Evolutionary conservation across 1,284 basidiomycete genomes (phyloP).

Genomic region (Cryptococcus sp.): DNA sequence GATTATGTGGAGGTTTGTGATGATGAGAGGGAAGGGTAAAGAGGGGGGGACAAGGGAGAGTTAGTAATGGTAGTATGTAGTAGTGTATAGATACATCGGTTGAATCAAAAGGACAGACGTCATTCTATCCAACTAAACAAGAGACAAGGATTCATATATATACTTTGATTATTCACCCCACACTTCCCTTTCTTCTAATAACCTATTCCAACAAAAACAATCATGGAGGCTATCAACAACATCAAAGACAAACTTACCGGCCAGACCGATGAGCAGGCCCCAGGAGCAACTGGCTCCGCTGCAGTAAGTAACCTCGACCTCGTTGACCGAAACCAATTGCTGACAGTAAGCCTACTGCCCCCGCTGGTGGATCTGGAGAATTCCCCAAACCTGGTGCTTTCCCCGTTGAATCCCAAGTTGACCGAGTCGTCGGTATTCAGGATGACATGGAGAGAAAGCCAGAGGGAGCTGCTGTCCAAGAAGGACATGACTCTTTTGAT

Average conservation of each 20-base stretch:
- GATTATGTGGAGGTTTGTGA: no score
- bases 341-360: constrained; percentile 7
- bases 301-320: constrained; percentile 4
- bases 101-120: no score
- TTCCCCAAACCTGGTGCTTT: constrained; percentile 37
- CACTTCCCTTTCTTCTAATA: no score
- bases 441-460: constrained; percentile 38
- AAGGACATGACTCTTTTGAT: constrained; percentile 47
- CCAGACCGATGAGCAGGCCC: not conserved
- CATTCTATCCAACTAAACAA: no score
- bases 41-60: no score
- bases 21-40: no score
- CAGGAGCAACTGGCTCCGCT: constrained; percentile 3
- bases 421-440: constrained; percentile 37
- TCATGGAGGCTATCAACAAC: constrained; percentile 12
- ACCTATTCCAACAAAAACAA: not conserved
- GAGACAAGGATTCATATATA: no score
- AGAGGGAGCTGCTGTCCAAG: constrained; percentile 30
- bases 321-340: not conserved
- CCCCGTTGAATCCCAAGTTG: constrained; percentile 35
- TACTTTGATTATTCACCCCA: no score
- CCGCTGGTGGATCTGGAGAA: constrained; percentile 16
- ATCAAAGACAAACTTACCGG: constrained; percentile 10
- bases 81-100: no score
- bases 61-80: no score